Conservation (phyloP, 257 asterid species). For the Avicennia marina region DNA sequence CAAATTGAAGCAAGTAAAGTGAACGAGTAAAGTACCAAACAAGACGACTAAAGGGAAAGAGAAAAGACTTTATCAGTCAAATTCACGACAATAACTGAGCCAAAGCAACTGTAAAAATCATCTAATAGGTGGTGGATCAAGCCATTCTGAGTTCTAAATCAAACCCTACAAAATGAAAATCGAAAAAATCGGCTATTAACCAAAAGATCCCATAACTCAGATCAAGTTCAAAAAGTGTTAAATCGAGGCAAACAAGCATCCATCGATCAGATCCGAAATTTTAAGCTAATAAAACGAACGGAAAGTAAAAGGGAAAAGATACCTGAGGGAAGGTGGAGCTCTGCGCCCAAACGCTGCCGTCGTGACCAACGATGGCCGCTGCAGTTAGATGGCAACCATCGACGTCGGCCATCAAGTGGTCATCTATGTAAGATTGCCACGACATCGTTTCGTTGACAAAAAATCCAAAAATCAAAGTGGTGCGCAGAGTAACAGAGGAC, state of each 20-base stretch:
- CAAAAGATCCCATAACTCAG: conserved; percentile 14
- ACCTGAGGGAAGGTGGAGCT: conserved; percentile 76
- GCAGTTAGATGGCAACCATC: conserved; percentile 59
- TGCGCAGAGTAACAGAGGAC: conserved; percentile 11
- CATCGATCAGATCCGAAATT: conserved; percentile 20
- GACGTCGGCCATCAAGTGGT: conserved; percentile 65
- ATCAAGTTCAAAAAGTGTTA: neutral
- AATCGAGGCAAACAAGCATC: neutral
- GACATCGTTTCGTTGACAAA: conserved; percentile 45
- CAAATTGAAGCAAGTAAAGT: too few species aligned
- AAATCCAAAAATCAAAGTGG: neutral
- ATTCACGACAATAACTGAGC: too few species aligned
- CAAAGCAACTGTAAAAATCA: neutral
- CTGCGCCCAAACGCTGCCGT: conserved; percentile 87
- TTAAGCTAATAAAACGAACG: neutral
- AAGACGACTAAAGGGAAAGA: neutral
- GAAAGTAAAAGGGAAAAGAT: neutral
- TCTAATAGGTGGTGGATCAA: conserved; percentile 9
- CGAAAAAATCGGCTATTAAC: neutral
- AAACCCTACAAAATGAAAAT: neutral
- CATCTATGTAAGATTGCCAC: conserved; percentile 91
- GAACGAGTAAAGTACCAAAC: too few species aligned
- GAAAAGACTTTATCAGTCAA: neutral
- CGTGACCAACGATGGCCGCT: conserved; percentile 77
- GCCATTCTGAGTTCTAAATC: neutral